These are phyloP conservation scores for Wickerhamomyces silvicola DNA, from an alignment of 805 yeast genomes.

Conservation along the genomic window DNA sequence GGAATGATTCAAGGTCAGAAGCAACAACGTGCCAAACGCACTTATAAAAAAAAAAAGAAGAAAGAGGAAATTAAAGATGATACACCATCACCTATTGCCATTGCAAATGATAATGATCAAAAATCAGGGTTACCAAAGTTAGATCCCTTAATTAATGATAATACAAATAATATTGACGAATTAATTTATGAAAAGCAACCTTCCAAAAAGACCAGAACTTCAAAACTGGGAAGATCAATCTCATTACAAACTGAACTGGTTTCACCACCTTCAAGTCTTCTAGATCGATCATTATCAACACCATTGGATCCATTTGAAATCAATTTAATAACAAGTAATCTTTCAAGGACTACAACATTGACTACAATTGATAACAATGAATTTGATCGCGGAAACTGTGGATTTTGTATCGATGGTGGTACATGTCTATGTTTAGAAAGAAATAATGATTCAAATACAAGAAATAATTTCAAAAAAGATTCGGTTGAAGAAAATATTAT, in stretches of 20 bases:
- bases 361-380: constrained; percentile 12
- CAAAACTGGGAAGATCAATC: constrained; percentile 12
- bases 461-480: not conserved
- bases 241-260: constrained; percentile 10
- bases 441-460: not conserved
- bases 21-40: not conserved
- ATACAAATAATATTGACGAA: not conserved
- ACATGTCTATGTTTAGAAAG: constrained; percentile 14
- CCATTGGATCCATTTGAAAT: constrained; percentile 2
- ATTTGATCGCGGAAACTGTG: constrained; percentile 4
- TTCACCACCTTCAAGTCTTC: constrained; percentile 6
- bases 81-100: not conserved
- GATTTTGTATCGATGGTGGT: constrained; percentile 11
- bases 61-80: not conserved
- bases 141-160: constrained; percentile 1
- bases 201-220: constrained; percentile 9
- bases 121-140: constrained; percentile 9
- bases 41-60: not conserved
- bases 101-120: not conserved
- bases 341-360: constrained; percentile 16
- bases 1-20: constrained; percentile 3
- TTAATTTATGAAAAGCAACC: constrained; percentile 6
- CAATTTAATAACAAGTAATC: constrained; percentile 1
- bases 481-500: constrained; percentile 3
- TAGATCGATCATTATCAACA: constrained; percentile 3